These are phyloP conservation scores for Alopecurus myosuroides DNA, from an alignment of 176 grass and related monocot genomes.

Conservation along the genomic window DNA sequence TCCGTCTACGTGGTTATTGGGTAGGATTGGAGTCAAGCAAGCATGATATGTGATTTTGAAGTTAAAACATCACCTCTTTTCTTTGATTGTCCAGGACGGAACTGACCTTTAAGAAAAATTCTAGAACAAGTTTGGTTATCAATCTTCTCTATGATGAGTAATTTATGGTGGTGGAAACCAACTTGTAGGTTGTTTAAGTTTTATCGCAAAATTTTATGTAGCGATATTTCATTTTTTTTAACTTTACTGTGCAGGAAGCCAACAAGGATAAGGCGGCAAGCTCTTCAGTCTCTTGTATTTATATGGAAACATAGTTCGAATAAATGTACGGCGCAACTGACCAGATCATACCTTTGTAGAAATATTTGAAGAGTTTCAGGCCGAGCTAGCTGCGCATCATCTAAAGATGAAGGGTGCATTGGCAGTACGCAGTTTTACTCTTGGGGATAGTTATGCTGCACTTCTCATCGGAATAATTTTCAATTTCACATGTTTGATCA, in stretches of 20 bases:
- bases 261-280: constrained; percentile 57
- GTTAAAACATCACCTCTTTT: neutral
- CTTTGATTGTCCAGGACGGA: neutral
- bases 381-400: constrained; percentile 82
- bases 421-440: too few relatives aligned
- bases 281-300: constrained; percentile 88
- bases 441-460: too few relatives aligned
- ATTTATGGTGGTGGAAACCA: neutral
- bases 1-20: neutral
- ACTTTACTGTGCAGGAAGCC: constrained; percentile 53
- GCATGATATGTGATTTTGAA: too few relatives aligned
- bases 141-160: neutral
- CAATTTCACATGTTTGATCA: too few relatives aligned
- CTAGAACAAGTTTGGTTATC: neutral
- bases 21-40: neutral
- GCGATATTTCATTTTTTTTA: neutral
- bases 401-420: constrained; percentile 43
- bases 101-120: neutral
- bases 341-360: constrained; percentile 89
- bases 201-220: neutral
- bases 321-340: constrained; percentile 80
- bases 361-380: constrained; percentile 88
- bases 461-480: too few relatives aligned
- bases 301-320: constrained; percentile 89
- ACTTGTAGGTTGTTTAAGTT: neutral